Evolutionary conservation across 1,284 basidiomycete species (phyloP), one percentile per base, ranked within the genome.

Genomic region (Thecaphora frezii): DNA sequence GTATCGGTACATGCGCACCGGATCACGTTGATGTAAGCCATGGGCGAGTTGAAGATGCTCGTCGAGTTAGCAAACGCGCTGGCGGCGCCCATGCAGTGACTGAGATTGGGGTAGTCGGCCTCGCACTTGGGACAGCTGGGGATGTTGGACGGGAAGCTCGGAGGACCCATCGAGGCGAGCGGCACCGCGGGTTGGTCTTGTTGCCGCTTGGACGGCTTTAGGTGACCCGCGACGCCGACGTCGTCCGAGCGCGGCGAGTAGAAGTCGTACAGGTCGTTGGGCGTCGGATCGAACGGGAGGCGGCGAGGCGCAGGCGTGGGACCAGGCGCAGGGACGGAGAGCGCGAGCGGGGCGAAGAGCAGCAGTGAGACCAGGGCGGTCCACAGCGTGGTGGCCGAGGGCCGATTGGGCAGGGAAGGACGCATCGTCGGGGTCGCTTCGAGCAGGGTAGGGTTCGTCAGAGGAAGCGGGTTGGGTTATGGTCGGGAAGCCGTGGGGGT

Each of bases 1-100:
- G 85, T 87, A 61, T 87, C 85, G 8, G 83, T 82, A 70, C 87
- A 89, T 2, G 86, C 83, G 75, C 87, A 88, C 74, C 85, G 83
- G 73, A 88, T 87, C 33, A 86, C 82, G 23, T 63, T 54, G 49
- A 74, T 65, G 54, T 70, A 74, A 24, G 50, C 60, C 12, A 65
- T 48, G 1, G 71, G 69, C 24, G 61, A 51, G 52, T 72, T 67
- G 54, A 74, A 72, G 58, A 74, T 70, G 16, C 42, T 51, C 1
- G 69, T 58, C 1, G 64, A 61, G 44, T 74, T 72, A 33, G 54
- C 54, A 30, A 74, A 74, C 5, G 66, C 67, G 3, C 55, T 33
- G 9, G 53, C 48, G 1, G 71, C 71, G 18, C 53, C 60, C 67
- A 70, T 68, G 54, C 71, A 74, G 13, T 53, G 60, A 13, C 67